phyloP scores from a whole-genome alignment of 768 basidiomycete species.

The Strobilomyces dryophilus region DNA sequence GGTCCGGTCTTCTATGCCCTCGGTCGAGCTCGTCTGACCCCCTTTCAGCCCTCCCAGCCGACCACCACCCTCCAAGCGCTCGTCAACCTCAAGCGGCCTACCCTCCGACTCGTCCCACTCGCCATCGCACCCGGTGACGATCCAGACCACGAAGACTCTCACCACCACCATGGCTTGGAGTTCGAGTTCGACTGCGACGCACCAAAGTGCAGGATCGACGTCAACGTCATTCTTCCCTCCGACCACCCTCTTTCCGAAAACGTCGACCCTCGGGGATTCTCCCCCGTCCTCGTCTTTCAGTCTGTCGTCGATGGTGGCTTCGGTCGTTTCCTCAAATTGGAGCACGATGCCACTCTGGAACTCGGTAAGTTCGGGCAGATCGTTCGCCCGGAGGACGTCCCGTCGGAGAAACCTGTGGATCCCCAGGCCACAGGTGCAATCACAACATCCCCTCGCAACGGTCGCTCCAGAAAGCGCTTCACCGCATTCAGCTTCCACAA shows the following conservation, averaged over 20 bases:
- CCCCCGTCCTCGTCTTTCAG: constrained; percentile 36
- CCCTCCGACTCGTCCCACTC: constrained; percentile 72
- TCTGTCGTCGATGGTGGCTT: constrained; percentile 79
- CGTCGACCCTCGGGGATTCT: constrained; percentile 31
- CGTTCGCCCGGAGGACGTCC: neutral
- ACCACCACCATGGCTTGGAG: constrained; percentile 74
- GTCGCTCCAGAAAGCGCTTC: constrained; percentile 51
- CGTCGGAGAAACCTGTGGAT: constrained; percentile 9
- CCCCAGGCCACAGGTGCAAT: constrained; percentile 10
- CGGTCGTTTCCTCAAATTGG: constrained; percentile 64
- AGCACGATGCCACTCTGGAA: constrained; percentile 77
- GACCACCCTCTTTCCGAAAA: constrained; percentile 52
- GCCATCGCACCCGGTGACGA: constrained; percentile 43
- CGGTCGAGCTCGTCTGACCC: neutral
- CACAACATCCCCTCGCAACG: constrained; percentile 13
- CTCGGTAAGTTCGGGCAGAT: constrained; percentile 65
- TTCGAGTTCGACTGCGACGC: constrained; percentile 93
- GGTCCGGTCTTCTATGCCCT: constrained; percentile 35
- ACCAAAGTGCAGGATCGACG: constrained; percentile 75
- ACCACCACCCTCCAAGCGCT: constrained; percentile 93
- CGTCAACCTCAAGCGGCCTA: constrained; percentile 91
- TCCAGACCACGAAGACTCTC: constrained; percentile 40
- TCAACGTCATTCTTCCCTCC: constrained; percentile 69
- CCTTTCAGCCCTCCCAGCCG: constrained; percentile 61
- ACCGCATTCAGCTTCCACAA: constrained; percentile 66